Conservation (phyloP, 73 alveolate genomes). For the Symbiodinium natans region DNA sequence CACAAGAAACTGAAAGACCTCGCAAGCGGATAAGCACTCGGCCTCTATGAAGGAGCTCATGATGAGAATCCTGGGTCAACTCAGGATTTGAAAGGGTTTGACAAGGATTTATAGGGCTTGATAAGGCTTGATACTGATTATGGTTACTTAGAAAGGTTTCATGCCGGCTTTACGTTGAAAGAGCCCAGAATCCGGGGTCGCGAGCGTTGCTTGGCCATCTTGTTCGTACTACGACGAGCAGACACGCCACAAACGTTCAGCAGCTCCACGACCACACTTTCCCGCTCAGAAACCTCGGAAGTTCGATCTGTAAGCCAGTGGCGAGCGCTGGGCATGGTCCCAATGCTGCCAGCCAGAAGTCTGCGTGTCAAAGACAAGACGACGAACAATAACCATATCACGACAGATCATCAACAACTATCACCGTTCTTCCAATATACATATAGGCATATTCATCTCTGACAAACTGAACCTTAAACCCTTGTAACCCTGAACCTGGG, state of each 20-base stretch:
- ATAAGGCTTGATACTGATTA: no score
- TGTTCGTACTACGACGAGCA: not conserved
- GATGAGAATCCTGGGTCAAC: conserved; percentile 39
- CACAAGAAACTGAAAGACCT: conserved; percentile 12
- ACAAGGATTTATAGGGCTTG: no score
- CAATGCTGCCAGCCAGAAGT: no score
- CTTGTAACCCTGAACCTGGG: no score
- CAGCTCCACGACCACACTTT: not conserved
- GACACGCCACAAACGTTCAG: conserved; percentile 22
- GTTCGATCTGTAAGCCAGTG: no score
- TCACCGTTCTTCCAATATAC: not conserved
- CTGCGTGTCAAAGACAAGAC: no score
- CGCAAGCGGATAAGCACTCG: conserved; percentile 31
- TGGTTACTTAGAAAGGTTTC: no score
- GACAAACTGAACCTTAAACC: no score
- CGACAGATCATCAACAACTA: not conserved
- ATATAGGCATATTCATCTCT: not conserved
- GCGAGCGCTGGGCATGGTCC: no score
- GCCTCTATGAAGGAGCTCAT: conserved; percentile 34
- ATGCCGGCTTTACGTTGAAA: no score
- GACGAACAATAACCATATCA: not conserved
- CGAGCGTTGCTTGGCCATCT: not conserved
- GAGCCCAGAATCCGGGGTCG: no score
- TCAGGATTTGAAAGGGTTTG: no score
- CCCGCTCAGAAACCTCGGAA: conserved; percentile 32